phyloP scores from a whole-genome alignment of 2,329 filamentous ascomycete genomes.

The Paraphaeosphaeria sporulosa region DNA sequence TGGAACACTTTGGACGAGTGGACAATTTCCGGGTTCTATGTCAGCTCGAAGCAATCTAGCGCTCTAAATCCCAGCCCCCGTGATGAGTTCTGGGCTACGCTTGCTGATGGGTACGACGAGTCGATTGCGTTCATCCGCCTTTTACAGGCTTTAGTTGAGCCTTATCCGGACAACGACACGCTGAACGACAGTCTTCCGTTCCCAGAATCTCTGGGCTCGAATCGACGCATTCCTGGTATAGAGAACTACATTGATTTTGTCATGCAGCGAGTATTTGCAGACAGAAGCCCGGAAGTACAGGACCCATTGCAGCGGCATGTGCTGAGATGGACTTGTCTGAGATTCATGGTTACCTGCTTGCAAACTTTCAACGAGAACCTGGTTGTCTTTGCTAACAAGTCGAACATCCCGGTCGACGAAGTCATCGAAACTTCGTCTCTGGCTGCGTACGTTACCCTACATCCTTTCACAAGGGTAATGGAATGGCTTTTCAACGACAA shows the following conservation, averaged over 20 bases:
- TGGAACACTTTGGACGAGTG: slow-evolving; percentile 84
- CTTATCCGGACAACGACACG: slow-evolving; percentile 66
- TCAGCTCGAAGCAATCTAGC: slow-evolving; percentile 41
- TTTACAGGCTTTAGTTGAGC: slow-evolving; percentile 74
- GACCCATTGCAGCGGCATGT: slow-evolving; percentile 73
- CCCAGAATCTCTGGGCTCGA: slow-evolving; percentile 81
- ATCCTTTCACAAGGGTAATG: slow-evolving; percentile 94
- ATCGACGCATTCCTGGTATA: slow-evolving; percentile 82
- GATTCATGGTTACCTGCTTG: slow-evolving; percentile 82
- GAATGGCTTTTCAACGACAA: slow-evolving; percentile 98
- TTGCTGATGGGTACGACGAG: slow-evolving; percentile 83
- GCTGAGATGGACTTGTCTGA: slow-evolving; percentile 80
- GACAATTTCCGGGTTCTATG: slow-evolving; percentile 58
- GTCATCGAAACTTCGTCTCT: slow-evolving; percentile 78
- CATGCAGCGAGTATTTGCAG: slow-evolving; percentile 77
- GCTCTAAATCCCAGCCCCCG: slow-evolving; percentile 30
- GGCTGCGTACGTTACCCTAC: slow-evolving; percentile 80
- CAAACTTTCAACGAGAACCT: slow-evolving; percentile 93
- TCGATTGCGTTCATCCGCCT: slow-evolving; percentile 83
- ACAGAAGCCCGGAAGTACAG: slow-evolving; percentile 69
- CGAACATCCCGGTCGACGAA: slow-evolving; percentile 76
- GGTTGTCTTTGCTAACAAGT: slow-evolving; percentile 82
- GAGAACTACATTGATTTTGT: slow-evolving; percentile 94
- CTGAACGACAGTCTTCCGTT: slow-evolving; percentile 83
- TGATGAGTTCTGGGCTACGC: slow-evolving; percentile 70